These are phyloP conservation scores for Dactylellina drechsleri DNA, from an alignment of 2,329 filamentous ascomycete genomes.

Conservation along the genomic window DNA sequence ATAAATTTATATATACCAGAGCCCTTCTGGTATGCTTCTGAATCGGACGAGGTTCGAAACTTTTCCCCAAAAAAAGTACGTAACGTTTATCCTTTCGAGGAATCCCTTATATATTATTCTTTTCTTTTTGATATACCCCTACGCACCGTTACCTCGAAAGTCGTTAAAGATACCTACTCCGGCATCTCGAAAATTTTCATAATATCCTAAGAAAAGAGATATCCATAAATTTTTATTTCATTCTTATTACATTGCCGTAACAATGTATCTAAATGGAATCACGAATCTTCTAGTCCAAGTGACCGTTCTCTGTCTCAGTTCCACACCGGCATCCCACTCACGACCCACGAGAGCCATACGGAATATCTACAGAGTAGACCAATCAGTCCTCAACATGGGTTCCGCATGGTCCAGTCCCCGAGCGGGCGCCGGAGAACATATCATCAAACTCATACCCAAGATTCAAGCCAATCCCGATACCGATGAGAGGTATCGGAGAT, in stretches of 20 bases:
- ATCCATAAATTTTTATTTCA: not conserved
- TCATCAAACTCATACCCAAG: constrained; percentile 24
- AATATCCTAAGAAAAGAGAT: no score
- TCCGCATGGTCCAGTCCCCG: constrained; percentile 38
- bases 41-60: no score
- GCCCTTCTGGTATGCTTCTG: constrained; percentile 10
- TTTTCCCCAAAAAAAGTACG: no score
- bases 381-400: constrained; percentile 49
- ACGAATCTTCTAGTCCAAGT: constrained; percentile 46
- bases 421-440: constrained; percentile 8
- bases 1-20: no score
- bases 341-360: constrained; percentile 11
- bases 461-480: constrained; percentile 27
- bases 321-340: constrained; percentile 17
- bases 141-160: no score
- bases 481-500: constrained; percentile 45
- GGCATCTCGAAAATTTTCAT: no score
- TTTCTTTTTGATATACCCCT: no score
- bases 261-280: constrained; percentile 44
- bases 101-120: no score
- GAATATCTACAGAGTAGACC: constrained; percentile 23
- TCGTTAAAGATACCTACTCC: no score
- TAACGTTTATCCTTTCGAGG: no score
- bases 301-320: constrained; percentile 24
- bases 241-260: constrained; percentile 12